Base-by-base conservation (phyloP, 208 protist species). In the Leishmania lainsoni region DNA sequence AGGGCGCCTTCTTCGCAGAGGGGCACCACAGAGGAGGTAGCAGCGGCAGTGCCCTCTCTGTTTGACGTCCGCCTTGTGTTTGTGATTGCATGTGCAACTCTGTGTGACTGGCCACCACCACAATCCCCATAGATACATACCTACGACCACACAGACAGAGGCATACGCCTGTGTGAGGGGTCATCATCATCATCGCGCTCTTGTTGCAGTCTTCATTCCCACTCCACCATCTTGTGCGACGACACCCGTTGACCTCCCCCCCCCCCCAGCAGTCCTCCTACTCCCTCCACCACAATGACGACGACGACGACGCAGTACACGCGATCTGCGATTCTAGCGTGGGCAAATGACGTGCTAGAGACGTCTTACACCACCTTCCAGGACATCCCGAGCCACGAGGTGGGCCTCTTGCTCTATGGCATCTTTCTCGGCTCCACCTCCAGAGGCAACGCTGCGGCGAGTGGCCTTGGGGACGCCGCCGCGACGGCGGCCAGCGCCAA, bases 331-430 rank as follows among this genome's bases (percentile, higher is more conserved):
- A 93, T 97, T 32, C 76, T 95, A 10, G 66, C 83, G 45, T 97
- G 93, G 92, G 90, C 84, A 1, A 91, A 92, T 58, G 73, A 68
- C 2, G 85, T 94, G 17, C 83, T 97, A 3, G 58, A 75, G 5
- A 70, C 80, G 22, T 48, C 85, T 1, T 90, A 91, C 81, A 63
- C 49, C 49, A 80, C 65, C 12, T 94, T 97, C 54, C 80, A 80
- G 32, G 89, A 95, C 39, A 80, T 97, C 48, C 86, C 86, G 0
- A 81, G 90, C 51, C 89, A 91, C 51, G 89, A 94, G 35, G 78
- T 95, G 6, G 93, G 85, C 0, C 80, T 97, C 16, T 81, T 97
- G 29, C 89, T 97, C 17, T 91, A 94, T 75, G 91, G 91, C 61
- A 84, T 95, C 26, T 89, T 85, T 61, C 83, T 87, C 68, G 56